A percentile compares a stretch with the other conserved stretches of the same genome.
These are phyloP conservation scores for Cladophialophora carrionii DNA, from an alignment of 2,329 filamentous ascomycete species.

Conservation along the genomic window DNA sequence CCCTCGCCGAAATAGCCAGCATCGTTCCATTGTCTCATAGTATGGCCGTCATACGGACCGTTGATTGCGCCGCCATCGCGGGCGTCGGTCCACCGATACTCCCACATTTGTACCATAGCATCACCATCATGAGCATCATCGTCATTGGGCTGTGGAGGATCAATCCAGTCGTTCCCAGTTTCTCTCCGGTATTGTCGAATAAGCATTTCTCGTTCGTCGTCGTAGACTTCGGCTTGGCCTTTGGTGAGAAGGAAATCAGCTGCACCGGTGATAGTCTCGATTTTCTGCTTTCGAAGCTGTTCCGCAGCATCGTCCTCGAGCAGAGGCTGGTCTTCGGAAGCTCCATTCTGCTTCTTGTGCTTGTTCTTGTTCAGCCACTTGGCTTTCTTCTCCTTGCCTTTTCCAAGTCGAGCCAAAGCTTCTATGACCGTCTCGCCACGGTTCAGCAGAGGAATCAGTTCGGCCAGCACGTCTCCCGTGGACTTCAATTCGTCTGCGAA, in stretches of 20 bases:
- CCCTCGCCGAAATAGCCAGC: constrained; percentile 92
- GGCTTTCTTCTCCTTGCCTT: constrained; percentile 58
- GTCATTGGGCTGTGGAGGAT: constrained; percentile 43
- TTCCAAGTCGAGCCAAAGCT: constrained; percentile 79
- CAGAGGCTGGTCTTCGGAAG: constrained; percentile 14
- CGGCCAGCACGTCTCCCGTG: constrained; percentile 72
- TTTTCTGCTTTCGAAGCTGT: constrained; percentile 68
- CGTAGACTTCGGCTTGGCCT: constrained; percentile 88
- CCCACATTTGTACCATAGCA: constrained; percentile 65
- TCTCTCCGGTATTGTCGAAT: constrained; percentile 81
- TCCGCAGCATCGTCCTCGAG: constrained; percentile 69
- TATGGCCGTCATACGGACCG: constrained; percentile 81
- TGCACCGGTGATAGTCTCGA: constrained; percentile 83
- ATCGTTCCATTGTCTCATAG: constrained; percentile 88
- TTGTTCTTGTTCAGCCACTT: constrained; percentile 47
- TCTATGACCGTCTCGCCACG: constrained; percentile 85
- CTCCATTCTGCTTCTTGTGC: constrained; percentile 46
- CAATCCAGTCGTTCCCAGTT: constrained; percentile 79
- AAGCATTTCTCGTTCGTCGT: constrained; percentile 80
- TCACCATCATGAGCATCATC: constrained; percentile 38
- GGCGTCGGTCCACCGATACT: constrained; percentile 90
- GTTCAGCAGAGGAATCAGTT: constrained; percentile 73
- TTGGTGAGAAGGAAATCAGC: constrained; percentile 83
- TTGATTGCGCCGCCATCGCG: constrained; percentile 77
- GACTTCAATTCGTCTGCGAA: constrained; percentile 74